Evolutionary conservation across 495 filamentous ascomycete species (phyloP).

Genomic region (Lindgomyces ingoldianus): DNA sequence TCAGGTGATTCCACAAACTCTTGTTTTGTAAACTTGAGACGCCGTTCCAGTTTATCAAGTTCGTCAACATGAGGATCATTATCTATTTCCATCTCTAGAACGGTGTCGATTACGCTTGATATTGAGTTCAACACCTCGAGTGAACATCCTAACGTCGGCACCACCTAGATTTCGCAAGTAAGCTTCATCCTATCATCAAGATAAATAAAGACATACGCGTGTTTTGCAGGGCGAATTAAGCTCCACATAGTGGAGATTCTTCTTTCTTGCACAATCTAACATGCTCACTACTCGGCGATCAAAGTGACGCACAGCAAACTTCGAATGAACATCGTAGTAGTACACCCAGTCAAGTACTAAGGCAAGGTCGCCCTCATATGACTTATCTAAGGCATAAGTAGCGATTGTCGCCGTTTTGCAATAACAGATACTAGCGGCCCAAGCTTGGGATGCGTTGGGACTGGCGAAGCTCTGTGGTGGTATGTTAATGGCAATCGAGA

Average conservation of each 20-base stretch:
- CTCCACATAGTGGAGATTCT: background rate
- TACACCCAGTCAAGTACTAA: slow-evolving; percentile 22
- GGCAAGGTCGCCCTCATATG: slow-evolving; percentile 13
- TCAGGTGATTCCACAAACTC: background rate
- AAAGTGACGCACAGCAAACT: slow-evolving; percentile 10
- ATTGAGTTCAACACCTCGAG: slow-evolving; percentile 12
- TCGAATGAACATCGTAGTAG: slow-evolving; percentile 9
- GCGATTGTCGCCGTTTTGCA: background rate
- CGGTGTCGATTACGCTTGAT: background rate
- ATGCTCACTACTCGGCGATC: background rate
- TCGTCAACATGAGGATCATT: background rate
- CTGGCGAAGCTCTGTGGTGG: background rate
- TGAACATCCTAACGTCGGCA: slow-evolving; percentile 13
- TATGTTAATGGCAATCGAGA: background rate
- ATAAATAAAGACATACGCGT: background rate
- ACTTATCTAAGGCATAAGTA: background rate
- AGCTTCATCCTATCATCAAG: background rate
- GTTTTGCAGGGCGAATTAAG: background rate
- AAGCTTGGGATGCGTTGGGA: background rate
- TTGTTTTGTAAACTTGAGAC: slow-evolving; percentile 8
- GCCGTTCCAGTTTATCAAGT: slow-evolving; percentile 16
- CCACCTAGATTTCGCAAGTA: background rate
- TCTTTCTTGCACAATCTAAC: slow-evolving; percentile 1
- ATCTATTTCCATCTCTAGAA: background rate
- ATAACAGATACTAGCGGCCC: slow-evolving; percentile 1